Base-by-base conservation (phyloP, 2,329 filamentous ascomycete species). In the Hypomyces perniciosus region DNA sequence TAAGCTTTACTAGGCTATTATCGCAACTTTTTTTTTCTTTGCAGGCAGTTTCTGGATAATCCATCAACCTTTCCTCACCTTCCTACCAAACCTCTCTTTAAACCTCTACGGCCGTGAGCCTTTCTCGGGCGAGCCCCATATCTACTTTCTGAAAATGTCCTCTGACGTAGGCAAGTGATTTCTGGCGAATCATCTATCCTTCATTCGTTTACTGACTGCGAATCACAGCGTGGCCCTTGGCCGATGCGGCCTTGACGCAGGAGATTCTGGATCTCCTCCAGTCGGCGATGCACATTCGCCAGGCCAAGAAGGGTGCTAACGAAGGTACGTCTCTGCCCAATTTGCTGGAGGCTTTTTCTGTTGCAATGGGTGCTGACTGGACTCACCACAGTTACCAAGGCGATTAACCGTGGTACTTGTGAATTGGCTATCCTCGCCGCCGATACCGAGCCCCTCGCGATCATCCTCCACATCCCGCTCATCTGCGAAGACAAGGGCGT, bases 251-350 rank as follows among this genome's bases (percentile, higher is more conserved):
- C 62, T 78, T 95, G 57, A 82, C 86, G 50, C 85, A 90, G 75
- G 84, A 91, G 68, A 83, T 96, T 57, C 81, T 96, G 57, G 87
- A 95, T 61, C 79, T 90, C 50, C 78, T 91, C 56, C 88, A 92
- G 74, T 84, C 87, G 64, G 70, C 83, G 64, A 86, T 73, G 78
- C 81, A 65, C 53, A 56, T 63, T 65, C 79, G 84, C 46, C 88
- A 93, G 78, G 73, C 91, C 59, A 93, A 93, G 79, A 95, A 93
- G 78, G 88, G 89, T 56, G 88, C 88, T 67, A 92, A 91, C 79
- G 86, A 89, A 69, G 76, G 73, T 74, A 68, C 45, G 65, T 51
- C 33, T 13, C 3, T 26, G n/a, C 34, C 7, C 10, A 30, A n/a
- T n/a, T 44, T n/a, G 13, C 29, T 31, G 9, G 8, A 8, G n/a